A percentile compares a stretch with the other conserved stretches of the same genome.
Conservation (phyloP, 495 filamentous ascomycete genomes). For the Penicillium paxilli region DNA sequence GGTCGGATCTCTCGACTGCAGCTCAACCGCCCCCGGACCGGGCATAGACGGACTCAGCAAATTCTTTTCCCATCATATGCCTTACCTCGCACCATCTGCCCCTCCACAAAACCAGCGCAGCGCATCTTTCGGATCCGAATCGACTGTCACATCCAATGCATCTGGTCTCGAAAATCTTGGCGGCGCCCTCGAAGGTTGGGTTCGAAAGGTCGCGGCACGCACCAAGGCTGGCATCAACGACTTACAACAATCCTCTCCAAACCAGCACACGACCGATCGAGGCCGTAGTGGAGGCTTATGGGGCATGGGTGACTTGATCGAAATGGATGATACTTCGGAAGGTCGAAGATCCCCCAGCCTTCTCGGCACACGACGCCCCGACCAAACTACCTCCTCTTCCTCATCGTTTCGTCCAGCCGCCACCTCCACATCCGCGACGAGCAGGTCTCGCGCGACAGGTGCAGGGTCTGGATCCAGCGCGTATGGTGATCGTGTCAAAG, state of each 20-base stretch:
- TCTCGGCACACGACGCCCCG: slow-evolving; percentile 20
- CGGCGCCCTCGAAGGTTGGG: slow-evolving; percentile 83
- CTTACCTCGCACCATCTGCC: slow-evolving; percentile 57
- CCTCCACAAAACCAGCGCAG: slow-evolving; percentile 30
- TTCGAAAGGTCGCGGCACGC: slow-evolving; percentile 70
- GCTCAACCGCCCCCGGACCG: slow-evolving; percentile 72
- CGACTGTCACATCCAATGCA: slow-evolving; percentile 41
- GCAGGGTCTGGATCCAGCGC: slow-evolving; percentile 12
- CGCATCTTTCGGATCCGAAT: slow-evolving; percentile 43
- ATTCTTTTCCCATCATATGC: slow-evolving; percentile 75
- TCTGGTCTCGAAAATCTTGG: slow-evolving; percentile 78
- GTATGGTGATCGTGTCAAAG: slow-evolving; percentile 29
- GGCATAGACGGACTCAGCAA: slow-evolving; percentile 78
- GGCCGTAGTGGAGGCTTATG: slow-evolving; percentile 36
- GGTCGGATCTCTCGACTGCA: slow-evolving; percentile 74
- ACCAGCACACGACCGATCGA: slow-evolving; percentile 30
- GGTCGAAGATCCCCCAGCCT: slow-evolving; percentile 25
- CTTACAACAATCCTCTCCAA: slow-evolving; percentile 34
- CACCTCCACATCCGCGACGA: slow-evolving; percentile 36
- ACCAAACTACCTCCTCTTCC: slow-evolving; percentile 21
- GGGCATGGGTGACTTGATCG: slow-evolving; percentile 74
- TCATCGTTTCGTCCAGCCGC: slow-evolving; percentile 26
- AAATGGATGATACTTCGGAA: slow-evolving; percentile 66
- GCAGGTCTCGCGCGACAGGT: slow-evolving; percentile 40
- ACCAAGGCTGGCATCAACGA: slow-evolving; percentile 43